phyloP scores from a whole-genome alignment of 495 filamentous ascomycete genomes.

The Aspergillus leporis region DNA sequence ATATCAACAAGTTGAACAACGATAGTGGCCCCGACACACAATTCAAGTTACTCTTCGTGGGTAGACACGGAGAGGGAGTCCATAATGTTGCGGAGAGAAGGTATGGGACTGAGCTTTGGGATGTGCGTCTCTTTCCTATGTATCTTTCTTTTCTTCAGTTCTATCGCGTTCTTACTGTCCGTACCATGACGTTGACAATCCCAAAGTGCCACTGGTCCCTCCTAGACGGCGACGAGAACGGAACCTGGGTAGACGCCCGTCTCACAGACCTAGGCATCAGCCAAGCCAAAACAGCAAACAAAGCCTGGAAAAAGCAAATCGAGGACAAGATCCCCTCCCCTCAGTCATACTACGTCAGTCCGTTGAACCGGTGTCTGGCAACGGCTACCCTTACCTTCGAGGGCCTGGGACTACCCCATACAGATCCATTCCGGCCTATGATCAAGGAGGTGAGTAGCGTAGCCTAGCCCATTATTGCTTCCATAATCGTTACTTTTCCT shows the following conservation, averaged over 20 bases:
- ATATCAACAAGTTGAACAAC: conserved; percentile 55
- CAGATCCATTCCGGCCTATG: conserved; percentile 57
- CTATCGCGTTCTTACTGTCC: neutral
- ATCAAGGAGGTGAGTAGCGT: conserved; percentile 61
- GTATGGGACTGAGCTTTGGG: conserved; percentile 68
- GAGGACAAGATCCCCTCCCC: conserved; percentile 59
- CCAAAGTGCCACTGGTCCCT: conserved; percentile 69
- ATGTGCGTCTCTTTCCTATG: too few relatives aligned
- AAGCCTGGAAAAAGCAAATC: conserved; percentile 62
- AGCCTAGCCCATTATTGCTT: too few relatives aligned
- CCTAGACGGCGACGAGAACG: conserved; percentile 66
- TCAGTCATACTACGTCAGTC: conserved; percentile 70
- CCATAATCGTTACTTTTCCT: neutral
- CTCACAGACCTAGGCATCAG: conserved; percentile 62
- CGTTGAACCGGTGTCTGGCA: conserved; percentile 67
- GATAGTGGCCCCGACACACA: conserved; percentile 38
- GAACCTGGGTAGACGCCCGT: conserved; percentile 71
- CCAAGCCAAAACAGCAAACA: conserved; percentile 65
- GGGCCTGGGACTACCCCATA: conserved; percentile 50
- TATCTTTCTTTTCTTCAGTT: neutral
- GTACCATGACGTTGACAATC: neutral
- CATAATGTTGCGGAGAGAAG: conserved; percentile 66
- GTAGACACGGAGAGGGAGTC: conserved; percentile 71
- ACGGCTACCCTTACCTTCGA: conserved; percentile 66
- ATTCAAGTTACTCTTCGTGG: conserved; percentile 71